These are phyloP conservation scores for Lentinula aciculospora DNA, from an alignment of 768 basidiomycete genomes.

Conservation along the genomic window DNA sequence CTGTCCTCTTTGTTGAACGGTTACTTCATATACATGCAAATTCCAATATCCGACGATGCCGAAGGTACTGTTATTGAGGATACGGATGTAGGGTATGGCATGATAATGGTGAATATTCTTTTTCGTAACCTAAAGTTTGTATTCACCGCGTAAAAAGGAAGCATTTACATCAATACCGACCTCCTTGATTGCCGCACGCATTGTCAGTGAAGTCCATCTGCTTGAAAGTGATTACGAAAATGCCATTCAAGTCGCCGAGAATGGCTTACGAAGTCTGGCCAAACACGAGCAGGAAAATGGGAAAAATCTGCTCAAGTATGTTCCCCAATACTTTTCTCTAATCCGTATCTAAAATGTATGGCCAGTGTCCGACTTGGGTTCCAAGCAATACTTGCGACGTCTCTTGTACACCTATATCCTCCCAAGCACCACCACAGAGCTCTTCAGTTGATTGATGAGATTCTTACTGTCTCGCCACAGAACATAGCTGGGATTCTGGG, in stretches of 20 bases:
- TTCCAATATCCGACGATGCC: constrained; percentile 33
- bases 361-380: constrained; percentile 61
- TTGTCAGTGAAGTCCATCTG: constrained; percentile 61
- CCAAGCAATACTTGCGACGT: constrained; percentile 64
- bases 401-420: constrained; percentile 79
- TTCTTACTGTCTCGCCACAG: constrained; percentile 56
- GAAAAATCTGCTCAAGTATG: constrained; percentile 43
- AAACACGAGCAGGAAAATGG: constrained; percentile 54
- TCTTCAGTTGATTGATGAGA: constrained; percentile 61
- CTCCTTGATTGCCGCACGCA: constrained; percentile 62
- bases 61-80: constrained; percentile 33
- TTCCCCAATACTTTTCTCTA: neutral
- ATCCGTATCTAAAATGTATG: neutral
- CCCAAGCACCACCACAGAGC: constrained; percentile 89
- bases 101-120: constrained; percentile 49
- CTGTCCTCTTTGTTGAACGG: constrained; percentile 55
- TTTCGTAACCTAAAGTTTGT: neutral
- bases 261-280: constrained; percentile 53
- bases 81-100: constrained; percentile 52
- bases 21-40: constrained; percentile 61
- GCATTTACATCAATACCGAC: constrained; percentile 42
- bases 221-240: constrained; percentile 69
- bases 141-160: constrained; percentile 35
- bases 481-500: constrained; percentile 68
- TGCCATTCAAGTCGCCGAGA: constrained; percentile 66